A percentile compares a stretch with the other conserved stretches of the same genome.
Evolutionary conservation across 495 filamentous ascomycete genomes (phyloP).

Genomic region (Annulohypoxylon maeteangense): DNA sequence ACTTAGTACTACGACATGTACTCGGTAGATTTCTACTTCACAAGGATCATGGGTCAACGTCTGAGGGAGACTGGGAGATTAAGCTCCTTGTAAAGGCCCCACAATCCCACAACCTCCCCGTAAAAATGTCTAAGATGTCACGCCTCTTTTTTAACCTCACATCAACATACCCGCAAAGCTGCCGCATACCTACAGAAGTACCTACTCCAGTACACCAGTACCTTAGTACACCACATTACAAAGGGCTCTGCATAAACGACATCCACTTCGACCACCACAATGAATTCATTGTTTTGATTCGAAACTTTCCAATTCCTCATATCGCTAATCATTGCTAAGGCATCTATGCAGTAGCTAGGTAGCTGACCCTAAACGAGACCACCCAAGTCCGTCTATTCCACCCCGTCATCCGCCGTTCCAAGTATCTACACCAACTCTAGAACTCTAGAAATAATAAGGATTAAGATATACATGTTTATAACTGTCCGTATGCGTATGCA

Average conservation of each 20-base stretch:
- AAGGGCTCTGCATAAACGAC: conserved; percentile 13
- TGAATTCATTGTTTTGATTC: background rate
- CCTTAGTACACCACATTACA: background rate
- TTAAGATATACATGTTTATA: conserved; percentile 27
- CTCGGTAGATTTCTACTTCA: background rate
- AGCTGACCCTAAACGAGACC: conserved; percentile 2
- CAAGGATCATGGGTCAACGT: conserved; percentile 7
- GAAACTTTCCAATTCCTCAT: background rate
- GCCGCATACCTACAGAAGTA: too few species aligned
- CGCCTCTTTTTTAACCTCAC: conserved; percentile 42
- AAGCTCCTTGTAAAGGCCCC: conserved; percentile 2
- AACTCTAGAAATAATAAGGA: background rate
- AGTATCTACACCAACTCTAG: background rate
- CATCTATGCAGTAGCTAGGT: background rate
- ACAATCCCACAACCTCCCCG: conserved; percentile 10
- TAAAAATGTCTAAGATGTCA: conserved; percentile 26
- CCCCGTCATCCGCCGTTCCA: background rate
- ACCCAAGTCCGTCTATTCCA: background rate
- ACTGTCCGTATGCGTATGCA: background rate
- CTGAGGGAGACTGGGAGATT: conserved; percentile 9
- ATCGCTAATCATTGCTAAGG: background rate
- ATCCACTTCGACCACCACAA: background rate
- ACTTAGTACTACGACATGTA: background rate
- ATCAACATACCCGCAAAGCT: conserved; percentile 15
- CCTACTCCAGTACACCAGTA: too few species aligned